Percentiles rank a stretch among this genome's conserved stretches.
Evolutionary conservation across 179 eudicot genomes (phyloP).

Genomic region (Beta lomatogona): DNA sequence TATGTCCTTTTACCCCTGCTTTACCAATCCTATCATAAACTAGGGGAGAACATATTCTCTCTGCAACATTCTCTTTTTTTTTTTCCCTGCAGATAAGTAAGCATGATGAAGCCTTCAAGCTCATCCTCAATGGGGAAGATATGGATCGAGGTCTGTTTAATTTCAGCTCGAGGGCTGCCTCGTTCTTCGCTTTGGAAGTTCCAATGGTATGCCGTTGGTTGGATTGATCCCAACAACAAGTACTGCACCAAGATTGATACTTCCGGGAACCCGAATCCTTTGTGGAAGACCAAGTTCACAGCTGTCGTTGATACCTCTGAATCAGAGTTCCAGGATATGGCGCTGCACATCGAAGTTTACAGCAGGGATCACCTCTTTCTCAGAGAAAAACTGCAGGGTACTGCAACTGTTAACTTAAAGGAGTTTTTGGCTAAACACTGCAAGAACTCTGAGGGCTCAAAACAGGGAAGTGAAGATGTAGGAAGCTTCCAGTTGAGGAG

Average conservation of each 20-base stretch:
- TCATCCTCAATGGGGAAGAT: conserved; percentile 48
- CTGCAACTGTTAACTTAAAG: conserved; percentile 53
- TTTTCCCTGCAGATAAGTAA: conserved; percentile 11
- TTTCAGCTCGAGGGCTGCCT: conserved; percentile 72
- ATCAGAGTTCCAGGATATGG: conserved; percentile 38
- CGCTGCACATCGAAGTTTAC: conserved; percentile 67
- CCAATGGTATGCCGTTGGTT: conserved; percentile 87
- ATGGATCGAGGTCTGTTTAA: conserved; percentile 69
- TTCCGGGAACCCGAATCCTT: conserved; percentile 65
- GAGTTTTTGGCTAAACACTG: conserved; percentile 58
- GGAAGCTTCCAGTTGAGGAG: conserved; percentile 81
- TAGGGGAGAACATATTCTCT: conserved; percentile 18
- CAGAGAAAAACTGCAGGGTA: conserved; percentile 66
- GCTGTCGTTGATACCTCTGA: conserved; percentile 43
- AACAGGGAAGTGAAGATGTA: conserved; percentile 52
- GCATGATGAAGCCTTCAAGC: conserved; percentile 24
- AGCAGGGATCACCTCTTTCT: conserved; percentile 81
- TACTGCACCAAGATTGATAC: conserved; percentile 76
- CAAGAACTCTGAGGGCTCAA: conserved; percentile 40
- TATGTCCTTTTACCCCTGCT: conserved; percentile 28
- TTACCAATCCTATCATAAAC: conserved; percentile 33
- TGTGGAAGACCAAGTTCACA: conserved; percentile 76
- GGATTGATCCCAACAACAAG: conserved; percentile 74
- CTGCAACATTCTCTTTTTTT: neutral
- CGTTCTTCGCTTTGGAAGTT: conserved; percentile 64